A percentile compares a stretch with the other conserved stretches of the same genome.
Evolutionary conservation across 352 stramenopile genomes (phyloP).

Genomic region (Phytophthora cactorum): DNA sequence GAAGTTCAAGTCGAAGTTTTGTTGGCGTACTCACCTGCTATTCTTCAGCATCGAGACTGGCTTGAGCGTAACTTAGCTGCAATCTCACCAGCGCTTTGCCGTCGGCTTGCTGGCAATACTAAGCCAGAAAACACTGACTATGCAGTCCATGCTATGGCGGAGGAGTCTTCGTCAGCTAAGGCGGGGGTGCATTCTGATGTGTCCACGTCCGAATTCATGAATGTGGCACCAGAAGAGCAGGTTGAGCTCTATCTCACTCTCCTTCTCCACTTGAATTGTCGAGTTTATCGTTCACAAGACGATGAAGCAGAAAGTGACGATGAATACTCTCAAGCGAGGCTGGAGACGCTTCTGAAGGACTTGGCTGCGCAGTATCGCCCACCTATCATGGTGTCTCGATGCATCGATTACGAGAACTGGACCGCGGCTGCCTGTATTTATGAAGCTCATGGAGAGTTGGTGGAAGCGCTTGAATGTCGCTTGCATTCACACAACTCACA

Average conservation of each 20-base stretch:
- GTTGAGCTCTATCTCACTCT: constrained; percentile 82
- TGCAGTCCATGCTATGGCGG: background rate
- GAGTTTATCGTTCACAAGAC: constrained; percentile 6
- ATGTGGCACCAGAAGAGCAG: constrained; percentile 49
- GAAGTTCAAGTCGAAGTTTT: constrained; percentile 64
- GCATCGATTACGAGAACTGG: constrained; percentile 87
- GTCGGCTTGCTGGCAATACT: constrained; percentile 47
- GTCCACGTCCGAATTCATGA: constrained; percentile 56
- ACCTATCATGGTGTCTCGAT: constrained; percentile 77
- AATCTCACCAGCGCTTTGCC: constrained; percentile 46
- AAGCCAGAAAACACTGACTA: constrained; percentile 27
- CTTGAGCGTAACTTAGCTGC: constrained; percentile 56
- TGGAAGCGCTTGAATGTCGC: constrained; percentile 86
- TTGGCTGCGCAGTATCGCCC: constrained; percentile 75
- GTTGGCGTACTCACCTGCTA: constrained; percentile 43
- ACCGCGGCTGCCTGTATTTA: constrained; percentile 77
- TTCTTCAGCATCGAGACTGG: constrained; percentile 81
- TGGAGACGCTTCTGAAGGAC: constrained; percentile 64
- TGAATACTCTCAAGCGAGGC: constrained; percentile 50
- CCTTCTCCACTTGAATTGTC: constrained; percentile 62
- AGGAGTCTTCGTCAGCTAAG: constrained; percentile 17
- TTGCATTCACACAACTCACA: constrained; percentile 68
- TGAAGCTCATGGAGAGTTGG: constrained; percentile 78
- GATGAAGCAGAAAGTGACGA: constrained; percentile 11
- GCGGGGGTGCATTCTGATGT: constrained; percentile 39